Percentiles rank a stretch among this genome's conserved stretches.
These are phyloP conservation scores for Botrytis fabae DNA, from an alignment of 2,329 filamentous ascomycete genomes.

Conservation along the genomic window DNA sequence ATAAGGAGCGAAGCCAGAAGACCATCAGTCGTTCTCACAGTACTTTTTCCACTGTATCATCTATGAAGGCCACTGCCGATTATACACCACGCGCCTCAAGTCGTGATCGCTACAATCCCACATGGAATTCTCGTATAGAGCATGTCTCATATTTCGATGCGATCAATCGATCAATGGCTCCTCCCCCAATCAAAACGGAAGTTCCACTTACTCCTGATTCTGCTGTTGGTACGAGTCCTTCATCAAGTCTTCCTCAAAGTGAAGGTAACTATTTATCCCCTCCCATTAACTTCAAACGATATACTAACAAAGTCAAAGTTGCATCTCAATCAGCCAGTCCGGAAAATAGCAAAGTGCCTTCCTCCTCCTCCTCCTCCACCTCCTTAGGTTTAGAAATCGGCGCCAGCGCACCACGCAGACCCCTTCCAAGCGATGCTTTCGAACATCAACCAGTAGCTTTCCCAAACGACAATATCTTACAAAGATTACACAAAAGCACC, in stretches of 20 bases:
- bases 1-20: slow-evolving; percentile 38
- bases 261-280: slow-evolving; percentile 33
- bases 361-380: slow-evolving; percentile 28
- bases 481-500: slow-evolving; percentile 39
- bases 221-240: slow-evolving; percentile 34
- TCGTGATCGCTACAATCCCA: slow-evolving; percentile 37
- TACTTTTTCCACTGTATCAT: slow-evolving; percentile 31
- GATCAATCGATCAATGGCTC: not conserved
- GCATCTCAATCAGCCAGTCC: slow-evolving; percentile 36
- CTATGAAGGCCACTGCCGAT: slow-evolving; percentile 26
- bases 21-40: slow-evolving; percentile 33
- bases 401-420: slow-evolving; percentile 12
- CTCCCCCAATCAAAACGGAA: slow-evolving; percentile 24
- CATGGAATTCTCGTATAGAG: slow-evolving; percentile 35
- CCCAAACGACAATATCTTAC: slow-evolving; percentile 37
- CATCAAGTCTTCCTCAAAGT: slow-evolving; percentile 30
- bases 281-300: not conserved
- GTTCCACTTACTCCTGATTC: slow-evolving; percentile 35
- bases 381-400: slow-evolving; percentile 32
- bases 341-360: slow-evolving; percentile 28
- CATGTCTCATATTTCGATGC: slow-evolving; percentile 29
- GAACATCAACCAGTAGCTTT: slow-evolving; percentile 34
- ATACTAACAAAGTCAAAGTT: slow-evolving; percentile 16
- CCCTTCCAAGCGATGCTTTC: slow-evolving; percentile 20
- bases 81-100: slow-evolving; percentile 29